These are phyloP conservation scores for Tylopilus felleus DNA, from an alignment of 768 basidiomycete genomes.

Conservation along the genomic window DNA sequence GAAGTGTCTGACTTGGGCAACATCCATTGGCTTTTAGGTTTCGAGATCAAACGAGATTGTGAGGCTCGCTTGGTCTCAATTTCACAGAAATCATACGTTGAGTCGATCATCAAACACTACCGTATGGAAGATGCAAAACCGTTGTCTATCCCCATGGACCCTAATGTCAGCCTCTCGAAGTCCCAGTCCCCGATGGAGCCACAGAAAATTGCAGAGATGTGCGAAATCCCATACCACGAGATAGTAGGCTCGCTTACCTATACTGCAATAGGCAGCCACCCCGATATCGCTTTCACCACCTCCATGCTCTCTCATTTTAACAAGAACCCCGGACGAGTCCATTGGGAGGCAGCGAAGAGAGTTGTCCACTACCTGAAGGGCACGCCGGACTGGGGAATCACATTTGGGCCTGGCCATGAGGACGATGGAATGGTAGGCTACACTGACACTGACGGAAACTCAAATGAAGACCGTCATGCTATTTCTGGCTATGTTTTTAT, in stretches of 20 bases:
- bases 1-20: neutral
- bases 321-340: neutral
- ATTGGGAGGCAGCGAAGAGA: neutral
- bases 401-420: neutral
- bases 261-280: neutral
- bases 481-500: neutral
- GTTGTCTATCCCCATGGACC: neutral
- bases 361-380: neutral
- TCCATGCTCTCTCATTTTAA: neutral
- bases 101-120: neutral
- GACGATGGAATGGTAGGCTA: neutral
- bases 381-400: neutral
- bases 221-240: neutral
- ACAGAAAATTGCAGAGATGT: neutral
- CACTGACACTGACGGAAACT: neutral
- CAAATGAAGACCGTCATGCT: neutral
- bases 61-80: neutral
- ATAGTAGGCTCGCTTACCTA: neutral
- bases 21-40: neutral
- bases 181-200: neutral
- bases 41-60: neutral
- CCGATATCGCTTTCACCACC: neutral
- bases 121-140: neutral
- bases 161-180: neutral
- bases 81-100: neutral